Evolutionary conservation across 2,329 filamentous ascomycete genomes (phyloP).

Genomic region (Penicillium sp.): DNA sequence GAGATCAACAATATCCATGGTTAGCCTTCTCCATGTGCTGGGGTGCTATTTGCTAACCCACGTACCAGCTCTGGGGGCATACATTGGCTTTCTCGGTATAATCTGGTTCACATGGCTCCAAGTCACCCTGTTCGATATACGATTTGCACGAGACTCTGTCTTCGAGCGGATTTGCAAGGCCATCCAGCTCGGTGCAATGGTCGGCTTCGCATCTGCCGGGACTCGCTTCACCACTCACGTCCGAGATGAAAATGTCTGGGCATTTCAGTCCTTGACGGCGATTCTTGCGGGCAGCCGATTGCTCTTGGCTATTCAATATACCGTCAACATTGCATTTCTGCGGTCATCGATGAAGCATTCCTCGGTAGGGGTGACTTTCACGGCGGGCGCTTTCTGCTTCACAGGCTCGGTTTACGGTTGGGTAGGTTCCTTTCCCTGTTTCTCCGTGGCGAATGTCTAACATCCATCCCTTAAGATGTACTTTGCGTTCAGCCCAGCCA

Average conservation of each 20-base stretch:
- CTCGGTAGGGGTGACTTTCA: constrained; percentile 27
- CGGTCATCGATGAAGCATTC: constrained; percentile 25
- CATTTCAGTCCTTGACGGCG: constrained; percentile 42
- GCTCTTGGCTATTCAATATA: constrained; percentile 54
- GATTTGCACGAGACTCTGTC: constrained; percentile 60
- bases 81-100: constrained; percentile 54
- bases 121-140: constrained; percentile 60
- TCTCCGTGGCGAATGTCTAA: not conserved
- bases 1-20: constrained; percentile 50
- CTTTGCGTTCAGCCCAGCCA: constrained; percentile 28
- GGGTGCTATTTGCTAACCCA: constrained; percentile 10
- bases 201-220: constrained; percentile 60
- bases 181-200: constrained; percentile 60
- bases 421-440: constrained; percentile 15
- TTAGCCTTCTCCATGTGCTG: constrained; percentile 16
- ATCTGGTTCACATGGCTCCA: constrained; percentile 68
- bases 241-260: constrained; percentile 40
- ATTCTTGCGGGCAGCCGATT: constrained; percentile 51
- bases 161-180: constrained; percentile 59
- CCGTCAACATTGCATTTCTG: constrained; percentile 33
- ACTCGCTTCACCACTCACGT: constrained; percentile 42
- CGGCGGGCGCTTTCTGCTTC: constrained; percentile 27
- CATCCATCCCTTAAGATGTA: constrained; percentile 31
- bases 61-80: constrained; percentile 36
- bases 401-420: constrained; percentile 28